Conservation (phyloP, 1,284 basidiomycete species). For the Trametes hirsuta region DNA sequence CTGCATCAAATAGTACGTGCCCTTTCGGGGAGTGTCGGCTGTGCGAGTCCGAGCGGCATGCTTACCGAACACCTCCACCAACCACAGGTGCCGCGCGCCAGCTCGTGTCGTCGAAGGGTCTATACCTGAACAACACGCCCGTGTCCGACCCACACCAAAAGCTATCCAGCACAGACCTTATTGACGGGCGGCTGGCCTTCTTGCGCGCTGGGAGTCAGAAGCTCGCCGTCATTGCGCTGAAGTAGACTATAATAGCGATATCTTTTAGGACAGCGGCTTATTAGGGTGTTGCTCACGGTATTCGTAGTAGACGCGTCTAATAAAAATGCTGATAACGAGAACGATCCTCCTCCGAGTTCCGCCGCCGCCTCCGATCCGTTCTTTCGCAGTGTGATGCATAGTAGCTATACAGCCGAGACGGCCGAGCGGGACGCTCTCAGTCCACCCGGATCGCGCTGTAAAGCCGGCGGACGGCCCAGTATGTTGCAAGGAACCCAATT, state of each 20-base stretch:
- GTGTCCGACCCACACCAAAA: conserved; percentile 47
- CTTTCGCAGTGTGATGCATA: not conserved
- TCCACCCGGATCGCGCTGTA: conserved; percentile 83
- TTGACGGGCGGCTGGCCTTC: conserved; percentile 68
- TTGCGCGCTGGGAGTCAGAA: conserved; percentile 80
- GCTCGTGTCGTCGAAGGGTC: conserved; percentile 51
- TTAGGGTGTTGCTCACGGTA: too few relatives aligned
- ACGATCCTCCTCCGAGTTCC: not conserved
- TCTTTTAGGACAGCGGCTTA: not conserved
- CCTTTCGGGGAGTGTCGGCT: not conserved
- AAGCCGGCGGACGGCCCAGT: conserved; percentile 82
- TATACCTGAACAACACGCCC: conserved; percentile 56
- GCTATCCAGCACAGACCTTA: conserved; percentile 53
- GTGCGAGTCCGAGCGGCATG: not conserved
- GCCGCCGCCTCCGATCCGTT: not conserved
- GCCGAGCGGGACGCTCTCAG: conserved; percentile 33
- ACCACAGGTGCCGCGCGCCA: conserved; percentile 54
- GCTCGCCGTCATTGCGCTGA: conserved; percentile 58
- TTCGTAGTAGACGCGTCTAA: conserved; percentile 1
- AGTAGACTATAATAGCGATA: not conserved
- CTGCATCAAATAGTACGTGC: conserved; percentile 55
- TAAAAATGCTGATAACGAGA: not conserved
- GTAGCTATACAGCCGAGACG: not conserved
- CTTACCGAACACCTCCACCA: not conserved
- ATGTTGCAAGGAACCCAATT: conserved; percentile 87